phyloP scores from a whole-genome alignment of 306 rosid species.

The Macrotyloma uniflorum region DNA sequence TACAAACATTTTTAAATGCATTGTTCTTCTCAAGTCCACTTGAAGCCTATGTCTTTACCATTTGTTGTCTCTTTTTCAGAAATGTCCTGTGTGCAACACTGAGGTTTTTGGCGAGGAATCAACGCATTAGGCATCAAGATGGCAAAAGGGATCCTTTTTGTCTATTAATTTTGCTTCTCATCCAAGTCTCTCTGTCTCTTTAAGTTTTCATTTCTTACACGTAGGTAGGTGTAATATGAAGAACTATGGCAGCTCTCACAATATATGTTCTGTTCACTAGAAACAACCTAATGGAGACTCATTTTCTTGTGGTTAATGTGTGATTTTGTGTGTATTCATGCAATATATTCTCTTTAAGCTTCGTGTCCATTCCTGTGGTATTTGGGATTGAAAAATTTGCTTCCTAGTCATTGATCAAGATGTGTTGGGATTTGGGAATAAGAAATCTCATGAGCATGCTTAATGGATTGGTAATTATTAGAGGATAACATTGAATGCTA shows the following conservation, averaged over 20 bases:
- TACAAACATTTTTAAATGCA: conserved; percentile 17
- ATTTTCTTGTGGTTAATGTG: conserved; percentile 40
- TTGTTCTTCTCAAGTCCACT: conserved; percentile 2
- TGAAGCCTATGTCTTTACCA: background rate
- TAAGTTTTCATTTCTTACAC: conserved; percentile 36
- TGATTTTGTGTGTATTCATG: conserved; percentile 29
- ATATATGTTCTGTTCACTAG: conserved; percentile 47
- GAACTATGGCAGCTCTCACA: conserved; percentile 33
- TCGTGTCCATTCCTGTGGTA: conserved; percentile 6
- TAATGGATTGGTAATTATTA: no score
- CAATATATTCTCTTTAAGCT: conserved; percentile 32
- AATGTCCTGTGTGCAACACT: conserved; percentile 91
- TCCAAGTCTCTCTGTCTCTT: conserved; percentile 16
- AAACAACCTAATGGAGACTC: conserved; percentile 25
- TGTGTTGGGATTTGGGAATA: conserved; percentile 11
- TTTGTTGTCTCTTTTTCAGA: conserved; percentile 43
- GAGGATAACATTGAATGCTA: no score
- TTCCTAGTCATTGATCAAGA: background rate
- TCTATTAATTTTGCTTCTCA: conserved; percentile 28
- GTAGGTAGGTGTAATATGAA: conserved; percentile 47
- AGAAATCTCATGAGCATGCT: conserved; percentile 21
- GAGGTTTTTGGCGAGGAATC: conserved; percentile 80
- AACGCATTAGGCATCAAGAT: conserved; percentile 43
- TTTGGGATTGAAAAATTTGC: conserved; percentile 20
- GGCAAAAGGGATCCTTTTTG: conserved; percentile 34